These are phyloP conservation scores for Penicillium sp. DNA, from an alignment of 2,329 filamentous ascomycete genomes.

Conservation along the genomic window DNA sequence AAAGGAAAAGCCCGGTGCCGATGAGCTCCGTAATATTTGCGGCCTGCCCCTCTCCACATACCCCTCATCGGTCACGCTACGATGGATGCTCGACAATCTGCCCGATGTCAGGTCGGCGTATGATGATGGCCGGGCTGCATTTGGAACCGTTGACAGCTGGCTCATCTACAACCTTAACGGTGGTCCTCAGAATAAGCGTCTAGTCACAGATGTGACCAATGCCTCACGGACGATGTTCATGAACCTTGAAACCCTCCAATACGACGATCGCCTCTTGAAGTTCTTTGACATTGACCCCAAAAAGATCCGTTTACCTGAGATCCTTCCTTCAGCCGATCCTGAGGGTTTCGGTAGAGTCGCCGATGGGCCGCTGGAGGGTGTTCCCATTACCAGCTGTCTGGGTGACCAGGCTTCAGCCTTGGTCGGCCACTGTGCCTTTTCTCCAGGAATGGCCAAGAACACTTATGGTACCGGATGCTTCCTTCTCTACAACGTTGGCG, in stretches of 20 bases:
- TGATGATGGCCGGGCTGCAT: conserved; percentile 71
- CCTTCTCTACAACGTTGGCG: conserved; percentile 82
- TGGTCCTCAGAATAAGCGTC: conserved; percentile 62
- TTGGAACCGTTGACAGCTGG: conserved; percentile 88
- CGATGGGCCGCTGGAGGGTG: conserved; percentile 64
- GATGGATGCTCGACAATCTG: conserved; percentile 76
- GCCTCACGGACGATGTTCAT: conserved; percentile 93
- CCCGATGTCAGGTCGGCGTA: conserved; percentile 70
- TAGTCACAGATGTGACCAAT: conserved; percentile 84
- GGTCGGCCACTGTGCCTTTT: conserved; percentile 82
- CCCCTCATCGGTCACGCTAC: conserved; percentile 77
- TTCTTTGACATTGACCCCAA: conserved; percentile 75
- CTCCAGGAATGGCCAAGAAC: conserved; percentile 80
- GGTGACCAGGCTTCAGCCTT: conserved; percentile 85
- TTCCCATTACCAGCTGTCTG: conserved; percentile 76
- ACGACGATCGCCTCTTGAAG: conserved; percentile 71
- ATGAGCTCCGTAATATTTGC: conserved; percentile 67
- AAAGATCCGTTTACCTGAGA: conserved; percentile 75
- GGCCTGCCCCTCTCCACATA: conserved; percentile 86
- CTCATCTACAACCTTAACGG: conserved; percentile 79
- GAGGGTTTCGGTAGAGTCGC: conserved; percentile 68
- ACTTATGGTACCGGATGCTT: conserved; percentile 91
- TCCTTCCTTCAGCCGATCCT: conserved; percentile 74
- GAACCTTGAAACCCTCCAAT: conserved; percentile 76
- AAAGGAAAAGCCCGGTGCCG: conserved; percentile 64